These are phyloP conservation scores for Aegilops sharonensis DNA, from an alignment of 176 grass and related monocot genomes.

Conservation along the genomic window DNA sequence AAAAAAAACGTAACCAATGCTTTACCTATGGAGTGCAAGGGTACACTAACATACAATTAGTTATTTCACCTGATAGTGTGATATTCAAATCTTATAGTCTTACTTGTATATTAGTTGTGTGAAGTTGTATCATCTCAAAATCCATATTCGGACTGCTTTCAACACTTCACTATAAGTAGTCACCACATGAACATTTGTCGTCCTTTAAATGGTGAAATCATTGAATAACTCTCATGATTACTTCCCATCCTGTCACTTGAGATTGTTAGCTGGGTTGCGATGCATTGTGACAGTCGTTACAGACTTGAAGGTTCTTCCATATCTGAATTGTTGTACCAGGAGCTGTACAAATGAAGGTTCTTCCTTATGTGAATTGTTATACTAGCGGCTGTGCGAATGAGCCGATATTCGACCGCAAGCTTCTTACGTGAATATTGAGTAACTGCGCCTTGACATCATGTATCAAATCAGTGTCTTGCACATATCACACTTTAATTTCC, in stretches of 20 bases:
- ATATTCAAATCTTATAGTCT: not conserved
- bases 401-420: conserved; percentile 74
- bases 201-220: conserved; percentile 82
- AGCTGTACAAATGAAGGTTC: not conserved
- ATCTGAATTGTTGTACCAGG: conserved; percentile 72
- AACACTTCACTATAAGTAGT: conserved; percentile 63
- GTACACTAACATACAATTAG: too few species aligned
- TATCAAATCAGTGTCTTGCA: conserved; percentile 55
- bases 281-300: conserved; percentile 76
- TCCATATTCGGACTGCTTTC: not conserved
- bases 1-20: too few species aligned
- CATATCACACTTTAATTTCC: conserved; percentile 71
- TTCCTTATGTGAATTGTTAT: too few species aligned
- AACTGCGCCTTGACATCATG: conserved; percentile 62
- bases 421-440: conserved; percentile 74
- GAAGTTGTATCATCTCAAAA: not conserved
- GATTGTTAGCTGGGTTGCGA: conserved; percentile 59
- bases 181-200: conserved; percentile 74
- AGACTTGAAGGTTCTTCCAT: conserved; percentile 75
- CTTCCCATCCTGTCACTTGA: conserved; percentile 57
- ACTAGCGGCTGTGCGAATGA: conserved; percentile 41
- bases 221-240: conserved; percentile 78
- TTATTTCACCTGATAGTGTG: too few species aligned
- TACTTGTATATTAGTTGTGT: not conserved
- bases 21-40: too few species aligned